Base-by-base conservation (phyloP, 2,329 filamentous ascomycete species). In the Leptographium wingfieldii region DNA sequence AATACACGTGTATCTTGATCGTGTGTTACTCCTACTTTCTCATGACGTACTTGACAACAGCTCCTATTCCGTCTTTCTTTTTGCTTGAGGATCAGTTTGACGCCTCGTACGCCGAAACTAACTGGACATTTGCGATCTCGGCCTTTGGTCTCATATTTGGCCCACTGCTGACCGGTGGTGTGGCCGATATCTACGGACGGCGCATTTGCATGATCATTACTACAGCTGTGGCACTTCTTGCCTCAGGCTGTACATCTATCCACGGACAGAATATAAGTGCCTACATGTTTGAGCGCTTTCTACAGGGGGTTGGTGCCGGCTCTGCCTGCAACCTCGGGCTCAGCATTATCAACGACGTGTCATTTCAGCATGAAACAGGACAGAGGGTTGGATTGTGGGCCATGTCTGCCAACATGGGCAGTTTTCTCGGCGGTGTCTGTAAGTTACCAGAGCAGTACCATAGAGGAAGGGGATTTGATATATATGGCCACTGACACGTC, bases 231-330 rank as follows among this genome's bases (percentile, higher is more conserved):
- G 67, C 71, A 22, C 63, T 74, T 33, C 68, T 65, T 40, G 64
- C 71, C 3, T 70, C 69, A 43, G 62, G 72, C 49, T 70, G 71
- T 56, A 70, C 70, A 33, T 69, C 71, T 11, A 64, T 71, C 6
- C 55, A 25, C 35, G 67, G 71, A 19, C 64, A 69, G 5, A 67
- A 68, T 33, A 80, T 80, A 65, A 64, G 68, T 1, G 74, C 74
- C 0, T 83, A 83, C 67, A 80, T 83, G 78, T 76, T 77, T n/a
- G 78, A 77, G 2, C 70, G 81, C 3, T 81, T 83, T 65, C 80
- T 83, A 65, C 80, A 83, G 65, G 80, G 80, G 0, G 71, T 83
- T 11, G 80, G 80, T 0, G 78, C 79, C 16, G 75, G 75, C 51
- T 80, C 80, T 5, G 78, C 76, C 1, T 73, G 77, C 5, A 82